Conservation (phyloP, 2,329 filamentous ascomycete genomes). For the Epichloe uncinata region DNA sequence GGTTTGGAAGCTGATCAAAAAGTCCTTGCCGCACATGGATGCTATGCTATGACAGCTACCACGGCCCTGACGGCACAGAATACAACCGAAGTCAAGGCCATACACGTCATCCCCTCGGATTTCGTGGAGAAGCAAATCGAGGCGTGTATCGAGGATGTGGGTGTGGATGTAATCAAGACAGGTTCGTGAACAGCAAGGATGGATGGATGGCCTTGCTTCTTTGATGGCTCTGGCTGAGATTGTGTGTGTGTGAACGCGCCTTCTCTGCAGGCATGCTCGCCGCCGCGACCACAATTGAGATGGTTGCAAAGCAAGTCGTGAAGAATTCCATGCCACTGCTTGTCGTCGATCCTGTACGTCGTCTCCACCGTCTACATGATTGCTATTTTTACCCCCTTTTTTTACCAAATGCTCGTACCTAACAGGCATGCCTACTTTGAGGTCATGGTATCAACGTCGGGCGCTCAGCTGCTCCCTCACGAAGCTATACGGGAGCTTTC, state of each 20-base stretch:
- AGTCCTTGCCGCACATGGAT: constrained; percentile 79
- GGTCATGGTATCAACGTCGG: constrained; percentile 90
- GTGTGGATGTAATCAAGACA: constrained; percentile 82
- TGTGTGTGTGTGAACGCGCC: too few relatives aligned
- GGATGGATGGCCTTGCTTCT: too few relatives aligned
- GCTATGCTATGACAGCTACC: constrained; percentile 92
- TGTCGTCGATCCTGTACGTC: constrained; percentile 25
- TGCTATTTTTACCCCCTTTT: neutral
- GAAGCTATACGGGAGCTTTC: constrained; percentile 50
- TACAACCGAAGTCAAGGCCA: constrained; percentile 68
- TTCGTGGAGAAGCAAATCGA: constrained; percentile 82
- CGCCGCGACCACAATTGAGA: constrained; percentile 23
- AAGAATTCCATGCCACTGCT: constrained; percentile 19
- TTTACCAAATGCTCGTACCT: neutral
- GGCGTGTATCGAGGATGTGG: constrained; percentile 70
- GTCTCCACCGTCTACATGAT: too few relatives aligned
- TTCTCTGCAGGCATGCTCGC: constrained; percentile 24
- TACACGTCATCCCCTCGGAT: constrained; percentile 63
- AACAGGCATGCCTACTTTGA: constrained; percentile 21
- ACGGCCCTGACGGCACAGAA: constrained; percentile 95
- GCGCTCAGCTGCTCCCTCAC: constrained; percentile 51
- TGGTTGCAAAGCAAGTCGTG: constrained; percentile 18
- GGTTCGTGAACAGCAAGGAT: constrained; percentile 36
- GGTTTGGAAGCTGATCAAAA: constrained; percentile 95
- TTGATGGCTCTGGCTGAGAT: neutral